Base-by-base conservation (phyloP, 2,329 filamentous ascomycete genomes). In the Beauveria rudraprayagi region DNA sequence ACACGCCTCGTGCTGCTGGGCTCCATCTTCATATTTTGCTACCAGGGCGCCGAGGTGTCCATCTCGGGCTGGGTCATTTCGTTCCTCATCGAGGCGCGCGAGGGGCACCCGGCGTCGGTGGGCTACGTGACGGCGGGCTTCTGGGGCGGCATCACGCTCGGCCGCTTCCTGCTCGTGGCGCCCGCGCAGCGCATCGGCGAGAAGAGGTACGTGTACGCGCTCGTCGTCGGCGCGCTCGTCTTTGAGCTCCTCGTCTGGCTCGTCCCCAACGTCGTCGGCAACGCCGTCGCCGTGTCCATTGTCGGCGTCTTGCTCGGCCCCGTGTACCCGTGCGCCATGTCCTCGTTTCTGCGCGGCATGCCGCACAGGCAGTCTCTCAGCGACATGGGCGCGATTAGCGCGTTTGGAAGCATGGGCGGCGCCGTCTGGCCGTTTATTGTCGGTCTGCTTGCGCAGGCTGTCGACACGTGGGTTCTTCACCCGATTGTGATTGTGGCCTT, bases 11-110 rank as follows among this genome's bases (percentile, higher is more conserved):
- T 92, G 0, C 73, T 94, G 1, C 79, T 94, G 0, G 89, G 90
- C 3, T 87, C 90, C 0, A 72, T 91, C 10, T 94, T 94, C 77
- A 89, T 94, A 71, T 94, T 95, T 71, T 84, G 86, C 28, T 95
- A 96, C 72, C 90, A 94, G 73, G 91, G 90, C 40, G 88, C 89
- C 41, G 91, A 95, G 73, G 90, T 95, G 17, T 87, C 86, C 62
- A 90, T 93, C 65, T 90, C 88, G 0, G 90, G 91, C 58, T 95
- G 91, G 91, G 87, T 93, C 54, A 91, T 93, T 64, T 91, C 88
- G 2, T 95, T 92, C 76, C 77, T 95, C 44, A 91, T 94, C 72
- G 81, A 82, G 55, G 83, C 85, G 64, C 86, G 90, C 43, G 77
- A 85, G 61, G 90, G 89, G 16, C 80, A 88, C 66, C 89, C 89